Conservation (phyloP, 2,329 filamentous ascomycete genomes). For the Pseudogymnoascus sp. region DNA sequence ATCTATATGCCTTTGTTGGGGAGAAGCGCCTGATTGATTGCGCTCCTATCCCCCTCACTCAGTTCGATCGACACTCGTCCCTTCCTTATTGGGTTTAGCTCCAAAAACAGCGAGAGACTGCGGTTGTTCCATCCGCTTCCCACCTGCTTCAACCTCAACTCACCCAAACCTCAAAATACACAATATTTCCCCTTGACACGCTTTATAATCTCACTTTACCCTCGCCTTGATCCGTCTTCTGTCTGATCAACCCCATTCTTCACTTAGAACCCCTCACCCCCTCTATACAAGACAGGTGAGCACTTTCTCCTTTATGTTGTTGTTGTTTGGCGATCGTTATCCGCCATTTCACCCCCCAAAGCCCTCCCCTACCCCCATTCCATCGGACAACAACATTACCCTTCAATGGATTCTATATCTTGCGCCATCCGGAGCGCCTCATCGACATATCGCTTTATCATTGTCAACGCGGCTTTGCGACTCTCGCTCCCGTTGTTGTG, state of each 20-base stretch:
- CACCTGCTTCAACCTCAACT: conserved; percentile 17
- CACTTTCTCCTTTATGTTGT: conserved; percentile 18
- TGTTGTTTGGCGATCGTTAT: conserved; percentile 19
- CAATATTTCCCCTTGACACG: conserved; percentile 10
- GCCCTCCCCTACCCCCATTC: background rate
- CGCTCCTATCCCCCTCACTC: background rate
- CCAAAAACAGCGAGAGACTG: background rate
- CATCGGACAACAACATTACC: background rate
- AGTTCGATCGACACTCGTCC: background rate
- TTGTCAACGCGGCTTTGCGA: background rate
- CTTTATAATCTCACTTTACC: conserved; percentile 8
- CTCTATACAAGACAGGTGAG: conserved; percentile 21
- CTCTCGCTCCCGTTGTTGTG: conserved; percentile 2
- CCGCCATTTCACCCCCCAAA: conserved; percentile 14
- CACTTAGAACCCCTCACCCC: conserved; percentile 8
- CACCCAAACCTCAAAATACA: conserved; percentile 10
- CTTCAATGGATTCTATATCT: background rate
- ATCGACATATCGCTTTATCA: background rate
- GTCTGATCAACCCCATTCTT: background rate
- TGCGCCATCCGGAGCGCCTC: background rate
- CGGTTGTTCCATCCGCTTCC: conserved; percentile 21
- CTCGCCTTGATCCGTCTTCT: background rate
- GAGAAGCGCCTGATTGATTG: background rate
- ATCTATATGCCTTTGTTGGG: background rate
- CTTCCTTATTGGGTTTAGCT: background rate